Conservation (phyloP, 495 filamentous ascomycete species). For the Ramalina intermedia region DNA sequence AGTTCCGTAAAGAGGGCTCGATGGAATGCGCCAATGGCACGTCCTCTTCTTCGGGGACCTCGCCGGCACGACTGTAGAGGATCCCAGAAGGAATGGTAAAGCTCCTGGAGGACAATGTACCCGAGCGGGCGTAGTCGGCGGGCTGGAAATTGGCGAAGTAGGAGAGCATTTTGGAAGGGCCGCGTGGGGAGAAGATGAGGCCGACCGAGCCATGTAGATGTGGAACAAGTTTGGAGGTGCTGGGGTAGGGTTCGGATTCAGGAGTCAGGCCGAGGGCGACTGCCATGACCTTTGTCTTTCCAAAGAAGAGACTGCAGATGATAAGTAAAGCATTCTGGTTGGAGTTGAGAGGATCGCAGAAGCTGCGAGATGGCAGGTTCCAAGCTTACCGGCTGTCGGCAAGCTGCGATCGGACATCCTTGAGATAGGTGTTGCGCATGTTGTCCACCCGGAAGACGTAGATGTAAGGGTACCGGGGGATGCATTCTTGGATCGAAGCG, state of each 20-base stretch:
- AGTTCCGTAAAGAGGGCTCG: slow-evolving; percentile 72
- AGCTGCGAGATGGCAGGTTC: not conserved
- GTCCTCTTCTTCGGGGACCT: slow-evolving; percentile 66
- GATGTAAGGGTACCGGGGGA: slow-evolving; percentile 75
- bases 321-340: not conserved
- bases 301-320: slow-evolving; percentile 64
- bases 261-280: slow-evolving; percentile 66
- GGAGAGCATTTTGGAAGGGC: slow-evolving; percentile 41
- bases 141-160: slow-evolving; percentile 56
- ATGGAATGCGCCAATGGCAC: slow-evolving; percentile 72
- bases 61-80: slow-evolving; percentile 60
- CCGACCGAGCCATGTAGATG: slow-evolving; percentile 73
- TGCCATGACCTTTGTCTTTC: slow-evolving; percentile 97
- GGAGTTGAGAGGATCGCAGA: not conserved
- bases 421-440: slow-evolving; percentile 97
- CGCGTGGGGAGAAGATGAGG: slow-evolving; percentile 73
- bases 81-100: slow-evolving; percentile 68
- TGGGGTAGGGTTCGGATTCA: slow-evolving; percentile 62
- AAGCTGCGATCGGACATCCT: slow-evolving; percentile 75
- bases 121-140: slow-evolving; percentile 80
- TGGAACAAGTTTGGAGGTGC: slow-evolving; percentile 51
- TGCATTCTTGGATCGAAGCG: slow-evolving; percentile 69
- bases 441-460: slow-evolving; percentile 91
- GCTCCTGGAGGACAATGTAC: slow-evolving; percentile 52
- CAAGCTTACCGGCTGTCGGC: slow-evolving; percentile 60